Base-by-base conservation (phyloP, 2,329 filamentous ascomycete genomes). In the Aspergillus phoenicis region DNA sequence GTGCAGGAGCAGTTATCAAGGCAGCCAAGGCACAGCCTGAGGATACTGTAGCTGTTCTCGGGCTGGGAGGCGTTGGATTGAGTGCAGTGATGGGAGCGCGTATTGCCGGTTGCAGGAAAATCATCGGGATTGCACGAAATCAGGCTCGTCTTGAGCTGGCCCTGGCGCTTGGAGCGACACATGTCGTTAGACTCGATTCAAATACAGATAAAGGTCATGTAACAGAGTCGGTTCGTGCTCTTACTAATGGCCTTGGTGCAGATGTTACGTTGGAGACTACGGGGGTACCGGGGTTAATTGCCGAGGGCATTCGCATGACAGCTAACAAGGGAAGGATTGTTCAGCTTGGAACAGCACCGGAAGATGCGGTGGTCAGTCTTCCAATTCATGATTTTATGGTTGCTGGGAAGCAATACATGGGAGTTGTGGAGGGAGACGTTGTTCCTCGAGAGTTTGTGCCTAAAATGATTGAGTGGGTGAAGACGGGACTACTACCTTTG, bases 241-340 rank as follows among this genome's bases (percentile, higher is more conserved):
- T 78, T 3, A 72, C 73, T 0, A 72, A 74, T 3, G 74, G 72
- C 0, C 61, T 76, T 0, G 82, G 83, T 0, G 74, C 80, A 0
- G 80, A 77, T 2, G 72, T 83, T 36, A 76, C 75, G 4, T 75
- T 85, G 54, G 83, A 85, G 57, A 84, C 82, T 0, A 84, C 81
- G 1, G 84, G 81, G 0, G 76, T 77, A 0, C 71, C 77, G 39
- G 60, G 76, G 41, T 62, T 84, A 59, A 70, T 84, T 15, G 71
- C 78, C 8, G 78, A 78, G 3, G 77, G 75, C 1, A 62, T 83
- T 2, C 73, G 79, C 2, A 76, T 77, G 36, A 77, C 81, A 5
- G 71, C 79, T 11, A 77, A 78, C 30, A 76, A 76, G 59, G 83
- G 82, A 1, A 80, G 80, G 62, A 75, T 84, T 26, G 76, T 84